These are phyloP conservation scores for Lumnitzera littorea DNA, from an alignment of 345 rosid genomes.

Conservation along the genomic window DNA sequence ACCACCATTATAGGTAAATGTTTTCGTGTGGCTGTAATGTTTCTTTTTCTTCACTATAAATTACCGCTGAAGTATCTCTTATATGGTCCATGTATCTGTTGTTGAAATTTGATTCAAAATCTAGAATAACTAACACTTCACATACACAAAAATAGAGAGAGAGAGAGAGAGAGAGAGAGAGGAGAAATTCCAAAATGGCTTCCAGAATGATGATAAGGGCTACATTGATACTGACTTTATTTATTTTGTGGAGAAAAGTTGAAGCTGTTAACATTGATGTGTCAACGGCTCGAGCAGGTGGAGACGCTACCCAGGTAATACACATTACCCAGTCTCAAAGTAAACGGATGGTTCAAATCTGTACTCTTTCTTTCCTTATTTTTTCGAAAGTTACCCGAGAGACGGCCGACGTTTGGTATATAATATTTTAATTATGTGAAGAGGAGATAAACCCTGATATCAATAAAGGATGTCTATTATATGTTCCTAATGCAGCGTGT, in stretches of 20 bases:
- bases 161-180: not conserved
- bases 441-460: too few species aligned
- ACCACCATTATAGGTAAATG: not conserved
- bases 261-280: too few species aligned
- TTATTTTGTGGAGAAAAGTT: not conserved
- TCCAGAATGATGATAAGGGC: conserved; percentile 1
- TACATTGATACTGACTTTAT: not conserved
- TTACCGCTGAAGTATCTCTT: not conserved
- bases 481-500: too few species aligned
- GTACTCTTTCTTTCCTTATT: too few species aligned
- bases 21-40: not conserved
- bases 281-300: too few species aligned
- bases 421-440: too few species aligned
- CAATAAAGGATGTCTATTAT: too few species aligned
- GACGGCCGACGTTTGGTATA: too few species aligned
- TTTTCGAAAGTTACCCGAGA: too few species aligned
- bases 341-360: too few species aligned
- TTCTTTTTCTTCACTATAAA: conserved; percentile 1
- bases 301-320: too few species aligned
- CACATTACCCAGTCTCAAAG: too few species aligned
- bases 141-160: not conserved
- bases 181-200: not conserved
- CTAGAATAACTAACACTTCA: not conserved
- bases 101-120: not conserved
- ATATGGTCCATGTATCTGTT: not conserved